Percentiles rank a stretch among this genome's conserved stretches.
phyloP scores from a whole-genome alignment of 441 rosid species.

The Gossypium davidsonii region DNA sequence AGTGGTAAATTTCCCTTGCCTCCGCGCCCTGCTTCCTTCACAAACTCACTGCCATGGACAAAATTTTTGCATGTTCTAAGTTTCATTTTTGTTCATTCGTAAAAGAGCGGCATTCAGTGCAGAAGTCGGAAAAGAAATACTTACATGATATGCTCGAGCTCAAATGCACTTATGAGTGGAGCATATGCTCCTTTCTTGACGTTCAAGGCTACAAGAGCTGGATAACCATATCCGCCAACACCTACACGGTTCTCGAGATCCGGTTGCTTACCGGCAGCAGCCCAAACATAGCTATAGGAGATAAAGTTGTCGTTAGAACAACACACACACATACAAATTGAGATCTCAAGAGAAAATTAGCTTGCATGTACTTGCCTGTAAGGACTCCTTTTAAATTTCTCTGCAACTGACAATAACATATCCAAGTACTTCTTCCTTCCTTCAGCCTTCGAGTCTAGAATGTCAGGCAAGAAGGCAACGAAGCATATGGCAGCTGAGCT shows the following conservation, averaged over 20 bases:
- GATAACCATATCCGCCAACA: slow-evolving; percentile 96
- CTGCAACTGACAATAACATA: slow-evolving; percentile 76
- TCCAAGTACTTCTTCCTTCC: slow-evolving; percentile 87
- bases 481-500: slow-evolving; percentile 95
- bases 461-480: slow-evolving; percentile 89
- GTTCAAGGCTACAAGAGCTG: slow-evolving; percentile 92
- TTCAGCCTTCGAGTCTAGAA: slow-evolving; percentile 94
- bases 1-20: slow-evolving; percentile 89
- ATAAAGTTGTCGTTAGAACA: not conserved
- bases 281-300: slow-evolving; percentile 75
- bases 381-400: slow-evolving; percentile 82
- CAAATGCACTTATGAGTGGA: slow-evolving; percentile 92
- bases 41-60: slow-evolving; percentile 61
- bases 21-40: slow-evolving; percentile 86
- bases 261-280: slow-evolving; percentile 83
- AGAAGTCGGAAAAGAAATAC: slow-evolving; percentile 20
- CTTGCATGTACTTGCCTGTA: slow-evolving; percentile 53
- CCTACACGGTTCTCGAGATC: slow-evolving; percentile 80
- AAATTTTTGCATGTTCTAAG: not conserved
- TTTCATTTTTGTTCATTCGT: not conserved
- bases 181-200: slow-evolving; percentile 90
- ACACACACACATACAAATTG: not conserved
- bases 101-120: not conserved
- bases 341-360: not conserved
- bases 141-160: slow-evolving; percentile 72